Base-by-base conservation (phyloP, 2,329 filamentous ascomycete species). In the Alternaria ethzedia region DNA sequence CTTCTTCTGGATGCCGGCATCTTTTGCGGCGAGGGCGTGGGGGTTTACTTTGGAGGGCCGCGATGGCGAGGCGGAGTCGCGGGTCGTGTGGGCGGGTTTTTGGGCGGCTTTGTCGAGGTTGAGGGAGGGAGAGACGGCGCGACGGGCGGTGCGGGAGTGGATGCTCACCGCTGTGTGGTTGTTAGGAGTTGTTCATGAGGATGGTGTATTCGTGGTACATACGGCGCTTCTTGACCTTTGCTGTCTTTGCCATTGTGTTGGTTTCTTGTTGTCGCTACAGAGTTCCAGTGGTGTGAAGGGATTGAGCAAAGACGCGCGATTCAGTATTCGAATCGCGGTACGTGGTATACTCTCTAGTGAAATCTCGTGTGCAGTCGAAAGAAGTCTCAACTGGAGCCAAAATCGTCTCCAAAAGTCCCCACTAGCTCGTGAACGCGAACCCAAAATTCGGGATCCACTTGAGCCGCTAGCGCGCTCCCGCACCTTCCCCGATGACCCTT, bases 141-240 rank as follows among this genome's bases (percentile, higher is more conserved):
- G 89, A 75, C 91, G 88, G 44, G 91, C 90, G 62, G 90, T 91
- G 68, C 92, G 90, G 57, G 92, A 94, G 82, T 90, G 91, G 61
- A 88, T 80, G 5, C 91, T 92, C 43, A 84, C 83, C 58, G 83
- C 89, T 91, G 75, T 50, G 17, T 13, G 20, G 8, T 25, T 20
- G 41, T 74, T 61, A 72, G 72, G 25, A 11, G 23, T 20, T 30
- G 17, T 65, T 25, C 21, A 15, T 6, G 54, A 52, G 20, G 41
- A 46, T 15, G n/a, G 13, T 11, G 23, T 9, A 5, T 20, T 3
- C 6, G 13, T 8, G 46, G 51, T 44, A 46, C 70, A 20, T 73
- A 83, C 81, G 75, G 65, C 79, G 75, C 72, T 82, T 83, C 75
- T 84, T 84, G 54, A 80, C 67, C 64, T 83, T 84, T 54, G 81